A percentile compares a stretch with the other conserved stretches of the same genome.
These are phyloP conservation scores for Endocarpon pusillum DNA, from an alignment of 495 filamentous ascomycete species.

Conservation along the genomic window DNA sequence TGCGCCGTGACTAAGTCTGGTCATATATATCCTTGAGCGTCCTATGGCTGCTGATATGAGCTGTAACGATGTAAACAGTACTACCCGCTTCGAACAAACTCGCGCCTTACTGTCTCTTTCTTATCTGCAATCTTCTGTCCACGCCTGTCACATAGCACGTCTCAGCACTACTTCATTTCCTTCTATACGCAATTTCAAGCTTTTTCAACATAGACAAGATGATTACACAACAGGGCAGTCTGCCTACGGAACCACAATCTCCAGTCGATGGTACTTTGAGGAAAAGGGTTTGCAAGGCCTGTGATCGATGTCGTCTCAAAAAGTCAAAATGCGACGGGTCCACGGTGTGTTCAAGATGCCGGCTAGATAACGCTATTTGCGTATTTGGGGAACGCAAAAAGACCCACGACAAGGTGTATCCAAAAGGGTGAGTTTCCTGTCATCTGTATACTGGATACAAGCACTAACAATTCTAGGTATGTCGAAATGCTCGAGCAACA, in stretches of 20 bases:
- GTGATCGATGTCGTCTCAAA: conserved; percentile 45
- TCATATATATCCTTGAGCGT: too few relatives aligned
- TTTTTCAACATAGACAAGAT: too few relatives aligned
- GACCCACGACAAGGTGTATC: conserved; percentile 44
- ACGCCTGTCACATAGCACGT: too few relatives aligned
- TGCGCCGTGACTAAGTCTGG: too few relatives aligned
- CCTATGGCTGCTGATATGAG: too few relatives aligned
- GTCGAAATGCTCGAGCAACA: conserved; percentile 60
- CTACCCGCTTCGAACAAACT: too few relatives aligned
- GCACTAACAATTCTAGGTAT: conserved; percentile 26
- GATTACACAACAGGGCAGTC: too few relatives aligned
- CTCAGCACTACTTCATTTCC: too few relatives aligned
- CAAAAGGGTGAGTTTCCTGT: conserved; percentile 37
- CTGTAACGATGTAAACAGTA: too few relatives aligned
- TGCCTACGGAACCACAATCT: conserved; percentile 20
- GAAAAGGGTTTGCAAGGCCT: conserved; percentile 46
- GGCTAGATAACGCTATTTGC: conserved; percentile 41
- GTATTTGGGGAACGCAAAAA: conserved; percentile 46
- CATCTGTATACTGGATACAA: conserved; percentile 6
- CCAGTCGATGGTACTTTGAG: conserved; percentile 29
- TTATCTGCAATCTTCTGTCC: too few relatives aligned
- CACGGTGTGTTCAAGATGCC: conserved; percentile 41
- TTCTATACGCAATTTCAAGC: too few relatives aligned
- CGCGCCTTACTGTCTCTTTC: too few relatives aligned
- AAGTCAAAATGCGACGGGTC: conserved; percentile 51